Conservation (phyloP, 1,284 basidiomycete genomes). For the Sutorius eximius region DNA sequence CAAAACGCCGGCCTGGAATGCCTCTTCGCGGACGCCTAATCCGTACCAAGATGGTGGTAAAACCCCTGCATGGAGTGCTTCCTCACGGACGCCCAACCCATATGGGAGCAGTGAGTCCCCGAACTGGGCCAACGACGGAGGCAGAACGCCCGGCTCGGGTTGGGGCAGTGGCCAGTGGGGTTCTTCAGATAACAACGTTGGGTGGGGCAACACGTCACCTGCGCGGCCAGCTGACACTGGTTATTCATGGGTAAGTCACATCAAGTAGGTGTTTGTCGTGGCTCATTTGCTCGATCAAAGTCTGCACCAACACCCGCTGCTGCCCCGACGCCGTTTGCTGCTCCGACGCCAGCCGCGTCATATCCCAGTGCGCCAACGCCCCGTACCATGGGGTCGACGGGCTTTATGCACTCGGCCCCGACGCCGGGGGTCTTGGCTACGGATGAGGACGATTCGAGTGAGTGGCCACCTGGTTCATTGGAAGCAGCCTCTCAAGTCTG, state of each 20-base stretch:
- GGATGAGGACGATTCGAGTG: conserved; percentile 32
- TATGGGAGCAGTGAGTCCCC: conserved; percentile 35
- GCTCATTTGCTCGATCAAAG: conserved; percentile 25
- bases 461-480: neutral
- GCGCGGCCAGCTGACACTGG: conserved; percentile 35
- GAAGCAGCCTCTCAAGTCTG: neutral
- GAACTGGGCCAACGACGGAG: conserved; percentile 38
- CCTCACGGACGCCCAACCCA: conserved; percentile 63
- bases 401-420: conserved; percentile 30
- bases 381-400: conserved; percentile 28
- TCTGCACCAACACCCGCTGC: conserved; percentile 57
- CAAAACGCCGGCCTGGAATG: conserved; percentile 59
- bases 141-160: conserved; percentile 35
- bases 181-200: conserved; percentile 11
- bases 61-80: conserved; percentile 56
- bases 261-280: neutral
- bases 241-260: conserved; percentile 36
- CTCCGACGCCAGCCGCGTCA: conserved; percentile 34
- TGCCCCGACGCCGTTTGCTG: conserved; percentile 52
- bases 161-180: conserved; percentile 31
- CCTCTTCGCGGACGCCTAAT: conserved; percentile 58
- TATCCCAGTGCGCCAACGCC: conserved; percentile 40
- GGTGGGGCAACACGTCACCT: conserved; percentile 39
- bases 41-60: conserved; percentile 53
- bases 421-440: conserved; percentile 34